A percentile compares a stretch with the other conserved stretches of the same genome.
phyloP scores from a whole-genome alignment of 192 early-diverging fungal genomes.

The Mortierella antarctica region DNA sequence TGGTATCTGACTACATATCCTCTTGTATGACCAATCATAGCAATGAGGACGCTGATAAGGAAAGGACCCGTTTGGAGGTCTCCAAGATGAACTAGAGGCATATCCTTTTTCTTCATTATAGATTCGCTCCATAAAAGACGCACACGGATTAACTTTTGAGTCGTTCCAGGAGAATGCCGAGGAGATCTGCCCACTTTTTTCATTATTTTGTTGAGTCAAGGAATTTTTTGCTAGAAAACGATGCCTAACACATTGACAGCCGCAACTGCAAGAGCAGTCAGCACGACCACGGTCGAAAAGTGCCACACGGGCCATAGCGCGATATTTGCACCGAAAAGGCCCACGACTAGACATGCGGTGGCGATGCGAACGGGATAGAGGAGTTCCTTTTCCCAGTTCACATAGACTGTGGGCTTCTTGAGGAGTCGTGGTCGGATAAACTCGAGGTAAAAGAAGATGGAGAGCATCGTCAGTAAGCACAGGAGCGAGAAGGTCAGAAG shows the following conservation, averaged over 20 bases:
- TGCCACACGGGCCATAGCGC: constrained; percentile 51
- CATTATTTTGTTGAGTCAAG: background rate
- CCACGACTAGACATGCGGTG: constrained; percentile 18
- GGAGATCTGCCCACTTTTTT: background rate
- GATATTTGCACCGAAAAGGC: constrained; percentile 19
- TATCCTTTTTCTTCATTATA: background rate
- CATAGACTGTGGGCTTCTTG: constrained; percentile 35
- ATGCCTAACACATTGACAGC: constrained; percentile 31
- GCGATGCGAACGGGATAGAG: constrained; percentile 38
- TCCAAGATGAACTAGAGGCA: constrained; percentile 47
- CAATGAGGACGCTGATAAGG: constrained; percentile 30
- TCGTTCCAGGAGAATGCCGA: background rate
- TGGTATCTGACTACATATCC: background rate
- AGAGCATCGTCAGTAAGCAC: constrained; percentile 32
- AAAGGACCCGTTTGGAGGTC: constrained; percentile 35
- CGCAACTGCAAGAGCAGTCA: constrained; percentile 24
- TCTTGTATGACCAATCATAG: constrained; percentile 1
- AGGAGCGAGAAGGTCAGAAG: constrained; percentile 44
- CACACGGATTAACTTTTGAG: too few species aligned
- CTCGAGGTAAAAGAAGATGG: constrained; percentile 50
- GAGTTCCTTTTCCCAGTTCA: constrained; percentile 44
- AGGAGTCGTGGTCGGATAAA: constrained; percentile 32
- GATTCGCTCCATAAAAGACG: too few species aligned
- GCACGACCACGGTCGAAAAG: constrained; percentile 30
- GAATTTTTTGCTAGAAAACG: constrained; percentile 18